These are phyloP conservation scores for Scleroderma bovista DNA, from an alignment of 768 basidiomycete species.

Conservation along the genomic window DNA sequence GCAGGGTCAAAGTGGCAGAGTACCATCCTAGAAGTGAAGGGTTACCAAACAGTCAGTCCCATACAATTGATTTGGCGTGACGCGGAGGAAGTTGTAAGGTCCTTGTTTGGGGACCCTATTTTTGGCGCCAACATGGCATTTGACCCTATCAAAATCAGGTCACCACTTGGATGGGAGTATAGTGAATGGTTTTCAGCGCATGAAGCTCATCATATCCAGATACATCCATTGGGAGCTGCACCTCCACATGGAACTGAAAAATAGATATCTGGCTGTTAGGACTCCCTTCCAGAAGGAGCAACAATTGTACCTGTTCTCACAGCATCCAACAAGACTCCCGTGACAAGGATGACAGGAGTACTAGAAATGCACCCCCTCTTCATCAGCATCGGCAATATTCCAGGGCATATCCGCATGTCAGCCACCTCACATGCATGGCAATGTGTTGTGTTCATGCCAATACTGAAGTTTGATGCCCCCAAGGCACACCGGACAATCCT, in stretches of 20 bases:
- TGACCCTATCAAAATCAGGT: neutral
- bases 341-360: slow-evolving; percentile 19
- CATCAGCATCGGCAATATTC: neutral
- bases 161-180: neutral
- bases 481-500: slow-evolving; percentile 19
- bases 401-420: neutral
- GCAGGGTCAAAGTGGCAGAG: slow-evolving; percentile 16
- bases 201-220: neutral
- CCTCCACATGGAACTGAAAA: neutral
- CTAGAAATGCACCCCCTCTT: slow-evolving; percentile 2
- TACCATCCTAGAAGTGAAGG: slow-evolving; percentile 1
- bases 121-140: slow-evolving; percentile 4
- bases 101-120: slow-evolving; percentile 17
- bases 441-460: slow-evolving; percentile 22
- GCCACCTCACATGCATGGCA: slow-evolving; percentile 15
- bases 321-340: slow-evolving; percentile 30
- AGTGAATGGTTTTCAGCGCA: neutral
- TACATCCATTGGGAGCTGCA: neutral
- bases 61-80: slow-evolving; percentile 22
- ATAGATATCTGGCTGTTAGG: neutral
- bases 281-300: neutral
- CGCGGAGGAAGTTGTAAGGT: slow-evolving; percentile 15
- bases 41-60: slow-evolving; percentile 11
- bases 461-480: slow-evolving; percentile 19
- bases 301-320: neutral